Conservation (phyloP, 2,329 filamentous ascomycete species). For the Claviceps sp. region DNA sequence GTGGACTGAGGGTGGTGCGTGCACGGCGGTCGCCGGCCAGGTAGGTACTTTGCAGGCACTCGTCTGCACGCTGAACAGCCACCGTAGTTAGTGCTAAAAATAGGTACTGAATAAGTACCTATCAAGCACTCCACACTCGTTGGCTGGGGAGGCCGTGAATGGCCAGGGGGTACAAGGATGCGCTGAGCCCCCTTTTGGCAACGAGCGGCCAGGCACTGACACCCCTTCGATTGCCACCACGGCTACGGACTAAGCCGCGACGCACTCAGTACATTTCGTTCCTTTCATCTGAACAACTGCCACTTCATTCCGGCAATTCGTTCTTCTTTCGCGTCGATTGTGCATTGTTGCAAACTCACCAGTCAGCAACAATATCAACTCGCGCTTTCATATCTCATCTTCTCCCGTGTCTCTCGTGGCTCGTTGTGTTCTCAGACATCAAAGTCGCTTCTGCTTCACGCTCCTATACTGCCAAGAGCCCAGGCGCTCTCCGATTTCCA, state of each 20-base stretch:
- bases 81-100: too few relatives aligned
- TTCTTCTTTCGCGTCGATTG: not conserved
- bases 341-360: not conserved
- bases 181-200: constrained; percentile 1
- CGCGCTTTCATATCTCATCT: not conserved
- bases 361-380: not conserved
- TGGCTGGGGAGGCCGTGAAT: not conserved
- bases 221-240: not conserved
- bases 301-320: not conserved
- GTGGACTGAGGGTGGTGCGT: too few relatives aligned
- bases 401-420: not conserved
- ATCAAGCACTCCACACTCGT: not conserved
- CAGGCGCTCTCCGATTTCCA: constrained; percentile 7
- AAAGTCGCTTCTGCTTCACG: not conserved
- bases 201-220: not conserved
- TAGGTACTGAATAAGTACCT: not conserved
- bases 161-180: not conserved
- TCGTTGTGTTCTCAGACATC: not conserved
- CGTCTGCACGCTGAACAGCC: too few relatives aligned
- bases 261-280: not conserved
- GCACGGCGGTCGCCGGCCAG: too few relatives aligned
- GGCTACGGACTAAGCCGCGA: not conserved
- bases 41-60: too few relatives aligned
- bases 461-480: too few relatives aligned
- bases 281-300: not conserved